Percentiles rank a stretch among this genome's conserved stretches.
Evolutionary conservation across 106 monocot species (phyloP).

Genomic region (Acorus gramineus): DNA sequence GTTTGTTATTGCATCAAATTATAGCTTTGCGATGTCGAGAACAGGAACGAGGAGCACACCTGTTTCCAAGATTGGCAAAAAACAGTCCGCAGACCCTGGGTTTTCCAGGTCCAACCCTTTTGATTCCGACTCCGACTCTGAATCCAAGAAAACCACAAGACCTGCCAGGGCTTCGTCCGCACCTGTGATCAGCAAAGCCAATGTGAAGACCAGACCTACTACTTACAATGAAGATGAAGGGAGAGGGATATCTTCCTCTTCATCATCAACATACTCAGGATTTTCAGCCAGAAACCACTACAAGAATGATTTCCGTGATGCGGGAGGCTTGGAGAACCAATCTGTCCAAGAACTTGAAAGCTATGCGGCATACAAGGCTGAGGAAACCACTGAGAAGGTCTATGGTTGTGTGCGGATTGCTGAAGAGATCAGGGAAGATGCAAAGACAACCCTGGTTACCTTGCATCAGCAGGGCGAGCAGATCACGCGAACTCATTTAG

Average conservation of each 20-base stretch:
- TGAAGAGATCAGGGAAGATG: constrained; percentile 79
- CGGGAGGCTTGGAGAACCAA: constrained; percentile 59
- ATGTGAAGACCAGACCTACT: constrained; percentile 5
- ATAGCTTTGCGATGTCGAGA: constrained; percentile 4
- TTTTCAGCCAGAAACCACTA: constrained; percentile 20
- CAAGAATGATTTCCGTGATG: constrained; percentile 44
- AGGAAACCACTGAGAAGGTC: constrained; percentile 67
- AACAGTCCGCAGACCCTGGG: background rate
- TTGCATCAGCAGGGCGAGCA: constrained; percentile 90
- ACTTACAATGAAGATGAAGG: constrained; percentile 20
- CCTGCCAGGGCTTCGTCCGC: constrained; percentile 22
- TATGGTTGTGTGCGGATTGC: constrained; percentile 66
- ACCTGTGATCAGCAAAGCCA: constrained; percentile 12
- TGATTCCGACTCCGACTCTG: constrained; percentile 46
- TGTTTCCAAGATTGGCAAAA: constrained; percentile 14
- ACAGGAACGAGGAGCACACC: constrained; percentile 9
- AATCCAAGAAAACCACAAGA: constrained; percentile 3
- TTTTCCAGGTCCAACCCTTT: constrained; percentile 28
- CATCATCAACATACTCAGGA: constrained; percentile 15
- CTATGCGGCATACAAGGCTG: constrained; percentile 66
- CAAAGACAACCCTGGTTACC: constrained; percentile 55
- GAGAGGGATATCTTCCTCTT: constrained; percentile 5
- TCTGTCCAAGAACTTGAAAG: constrained; percentile 70
- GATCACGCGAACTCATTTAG: constrained; percentile 57
- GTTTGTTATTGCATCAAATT: too few species aligned